These are phyloP conservation scores for Phytophthora podocarpi DNA, from an alignment of 352 stramenopile species.

Conservation along the genomic window DNA sequence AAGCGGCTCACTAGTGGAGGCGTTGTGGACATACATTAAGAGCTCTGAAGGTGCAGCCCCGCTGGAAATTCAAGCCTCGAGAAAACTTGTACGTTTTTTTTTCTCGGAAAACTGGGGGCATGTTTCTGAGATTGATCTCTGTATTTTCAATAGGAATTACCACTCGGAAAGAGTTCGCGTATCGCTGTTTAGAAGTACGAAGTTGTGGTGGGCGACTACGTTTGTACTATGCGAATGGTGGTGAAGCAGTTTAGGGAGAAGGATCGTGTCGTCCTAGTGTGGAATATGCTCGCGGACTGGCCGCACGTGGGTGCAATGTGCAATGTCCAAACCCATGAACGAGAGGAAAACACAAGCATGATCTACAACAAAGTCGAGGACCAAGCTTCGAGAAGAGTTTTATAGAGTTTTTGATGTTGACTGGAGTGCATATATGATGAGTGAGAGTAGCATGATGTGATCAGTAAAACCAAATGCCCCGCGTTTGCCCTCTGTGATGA, in stretches of 20 bases:
- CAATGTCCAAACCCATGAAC: constrained; percentile 12
- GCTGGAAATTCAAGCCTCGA: not conserved
- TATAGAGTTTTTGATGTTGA: too few relatives aligned
- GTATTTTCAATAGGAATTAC: constrained; percentile 12
- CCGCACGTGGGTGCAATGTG: not conserved
- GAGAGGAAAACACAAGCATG: too few relatives aligned
- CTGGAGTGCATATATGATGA: too few relatives aligned
- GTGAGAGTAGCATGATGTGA: too few relatives aligned
- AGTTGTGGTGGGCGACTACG: constrained; percentile 4
- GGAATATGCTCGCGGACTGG: constrained; percentile 9
- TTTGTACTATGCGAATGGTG: constrained; percentile 12
- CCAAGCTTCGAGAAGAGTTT: too few relatives aligned
- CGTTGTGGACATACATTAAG: constrained; percentile 5
- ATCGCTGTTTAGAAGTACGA: constrained; percentile 10
- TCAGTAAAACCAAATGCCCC: too few relatives aligned
- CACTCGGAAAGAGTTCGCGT: not conserved
- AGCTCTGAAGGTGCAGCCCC: not conserved
- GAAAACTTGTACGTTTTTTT: not conserved
- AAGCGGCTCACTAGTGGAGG: not conserved
- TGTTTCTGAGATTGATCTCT: too few relatives aligned
- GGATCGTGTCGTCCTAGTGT: constrained; percentile 12
- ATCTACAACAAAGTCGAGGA: too few relatives aligned
- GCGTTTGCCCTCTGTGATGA: too few relatives aligned
- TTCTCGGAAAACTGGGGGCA: too few relatives aligned
- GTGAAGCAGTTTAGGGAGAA: constrained; percentile 25